Conservation (phyloP, 768 basidiomycete genomes). For the Phlebiopsis flavidoalba region DNA sequence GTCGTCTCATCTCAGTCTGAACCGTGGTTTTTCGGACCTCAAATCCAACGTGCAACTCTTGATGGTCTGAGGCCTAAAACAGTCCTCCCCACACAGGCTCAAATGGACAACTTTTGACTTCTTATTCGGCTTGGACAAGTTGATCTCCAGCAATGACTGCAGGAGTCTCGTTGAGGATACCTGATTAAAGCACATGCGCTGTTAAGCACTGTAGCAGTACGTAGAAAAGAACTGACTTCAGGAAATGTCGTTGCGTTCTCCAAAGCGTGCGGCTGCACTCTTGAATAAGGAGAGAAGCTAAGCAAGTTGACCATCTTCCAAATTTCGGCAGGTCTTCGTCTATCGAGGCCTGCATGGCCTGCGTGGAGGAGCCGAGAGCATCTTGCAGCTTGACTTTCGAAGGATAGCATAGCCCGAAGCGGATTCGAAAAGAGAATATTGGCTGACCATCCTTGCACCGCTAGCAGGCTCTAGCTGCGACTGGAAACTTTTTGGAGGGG, state of each 20-base stretch:
- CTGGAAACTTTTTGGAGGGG: slow-evolving; percentile 3
- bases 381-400: slow-evolving; percentile 84
- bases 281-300: slow-evolving; percentile 94
- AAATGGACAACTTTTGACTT: slow-evolving; percentile 75
- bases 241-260: slow-evolving; percentile 96
- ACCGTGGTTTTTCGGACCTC: slow-evolving; percentile 59
- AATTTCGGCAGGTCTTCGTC: slow-evolving; percentile 86
- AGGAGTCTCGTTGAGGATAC: slow-evolving; percentile 83
- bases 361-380: slow-evolving; percentile 77
- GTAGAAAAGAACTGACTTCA: slow-evolving; percentile 61
- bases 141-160: slow-evolving; percentile 80
- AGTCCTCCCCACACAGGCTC: slow-evolving; percentile 57
- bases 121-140: slow-evolving; percentile 73
- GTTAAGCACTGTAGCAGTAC: neutral
- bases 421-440: slow-evolving; percentile 89
- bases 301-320: slow-evolving; percentile 82
- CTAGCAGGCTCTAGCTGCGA: neutral
- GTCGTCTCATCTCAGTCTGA: slow-evolving; percentile 58
- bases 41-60: slow-evolving; percentile 64
- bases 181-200: slow-evolving; percentile 33
- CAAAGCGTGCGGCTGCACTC: slow-evolving; percentile 85
- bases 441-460: slow-evolving; percentile 48
- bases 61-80: slow-evolving; percentile 34
- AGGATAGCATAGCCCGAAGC: slow-evolving; percentile 93
- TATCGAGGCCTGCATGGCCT: slow-evolving; percentile 80